Evolutionary conservation across 164 flowering plant genomes (phyloP), one percentile per base, ranked within the genome.

Genomic region (Nymphaea colorata): DNA sequence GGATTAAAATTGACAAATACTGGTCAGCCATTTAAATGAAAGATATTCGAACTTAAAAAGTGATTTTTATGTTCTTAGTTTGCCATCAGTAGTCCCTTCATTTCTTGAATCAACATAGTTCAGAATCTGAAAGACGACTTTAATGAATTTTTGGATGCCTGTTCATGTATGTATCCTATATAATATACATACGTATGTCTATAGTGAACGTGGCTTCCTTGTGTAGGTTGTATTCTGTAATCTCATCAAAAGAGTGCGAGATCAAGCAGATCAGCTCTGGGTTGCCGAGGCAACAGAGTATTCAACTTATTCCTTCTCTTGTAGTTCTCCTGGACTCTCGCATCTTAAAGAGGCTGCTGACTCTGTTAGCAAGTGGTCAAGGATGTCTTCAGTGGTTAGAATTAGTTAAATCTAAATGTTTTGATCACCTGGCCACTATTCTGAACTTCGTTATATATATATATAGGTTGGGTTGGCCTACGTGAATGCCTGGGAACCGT

Each of bases 261-360:
- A 94, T 70, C 78, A 80, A 51, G 60, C 71, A 53, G 88, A 91
- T 79, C 73, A 84, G 76, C 74, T 94, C 44, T 94, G 99, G 99
- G 88, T 88, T 55, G 96, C 96, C 61, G 96, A 94, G 69, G 91
- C 96, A 70, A 85, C 96, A 25, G 94, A 94, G 74, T 87, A 87
- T 78, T 87, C 98, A 16, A 76, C 80, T 44, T 87, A 87, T 74
- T 83, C 68, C 64, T 67, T 81, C 62, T 77, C 43, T 75, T 80
- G 73, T 67, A 84, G 88, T 66, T 66, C 74, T 63, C 73, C 78
- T 59, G 42, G 67, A 66, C 79, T 70, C 70, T 78, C 77, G 55
- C 96, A 94, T 81, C 85, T 94, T 4, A 87, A 80, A 70, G 81
- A 80, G 63, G 86, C 87, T 69, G 89, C 87, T 70, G 75, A 68